These are phyloP conservation scores for Fraxinus paxiana DNA, from an alignment of 305 asterid species.

Conservation along the genomic window DNA sequence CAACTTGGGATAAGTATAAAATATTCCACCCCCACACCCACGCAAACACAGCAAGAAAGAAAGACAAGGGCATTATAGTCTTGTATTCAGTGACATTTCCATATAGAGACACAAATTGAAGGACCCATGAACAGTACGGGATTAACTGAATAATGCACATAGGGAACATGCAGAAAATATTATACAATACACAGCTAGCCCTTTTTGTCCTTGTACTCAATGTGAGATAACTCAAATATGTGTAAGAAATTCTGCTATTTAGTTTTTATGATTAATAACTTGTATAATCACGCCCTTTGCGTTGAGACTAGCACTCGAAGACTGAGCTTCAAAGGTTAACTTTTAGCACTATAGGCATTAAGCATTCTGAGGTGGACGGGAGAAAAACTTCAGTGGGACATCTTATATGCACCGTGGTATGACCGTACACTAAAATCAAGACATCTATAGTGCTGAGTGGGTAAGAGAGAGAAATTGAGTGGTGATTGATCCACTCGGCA, in stretches of 20 bases:
- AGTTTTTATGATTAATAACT: background rate
- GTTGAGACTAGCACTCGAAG: background rate
- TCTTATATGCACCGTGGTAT: background rate
- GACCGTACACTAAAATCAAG: background rate
- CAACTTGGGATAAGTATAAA: background rate
- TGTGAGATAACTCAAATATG: background rate
- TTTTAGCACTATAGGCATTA: background rate
- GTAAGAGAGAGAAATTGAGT: background rate
- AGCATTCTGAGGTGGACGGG: background rate
- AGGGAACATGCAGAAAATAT: conserved; percentile 25
- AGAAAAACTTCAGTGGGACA: background rate
- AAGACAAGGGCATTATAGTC: background rate
- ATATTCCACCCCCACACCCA: background rate
- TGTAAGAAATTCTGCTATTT: background rate
- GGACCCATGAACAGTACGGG: conserved; percentile 31
- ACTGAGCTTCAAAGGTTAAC: background rate
- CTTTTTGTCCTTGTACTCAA: background rate
- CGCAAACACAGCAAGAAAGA: background rate
- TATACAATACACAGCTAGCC: conserved; percentile 10
- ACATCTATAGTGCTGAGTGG: background rate
- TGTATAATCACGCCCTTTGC: background rate
- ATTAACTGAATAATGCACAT: conserved; percentile 25
- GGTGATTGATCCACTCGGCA: background rate
- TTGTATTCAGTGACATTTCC: background rate
- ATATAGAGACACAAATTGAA: background rate